These are phyloP conservation scores for Salvia splendens DNA, from an alignment of 257 asterid species.

Conservation along the genomic window DNA sequence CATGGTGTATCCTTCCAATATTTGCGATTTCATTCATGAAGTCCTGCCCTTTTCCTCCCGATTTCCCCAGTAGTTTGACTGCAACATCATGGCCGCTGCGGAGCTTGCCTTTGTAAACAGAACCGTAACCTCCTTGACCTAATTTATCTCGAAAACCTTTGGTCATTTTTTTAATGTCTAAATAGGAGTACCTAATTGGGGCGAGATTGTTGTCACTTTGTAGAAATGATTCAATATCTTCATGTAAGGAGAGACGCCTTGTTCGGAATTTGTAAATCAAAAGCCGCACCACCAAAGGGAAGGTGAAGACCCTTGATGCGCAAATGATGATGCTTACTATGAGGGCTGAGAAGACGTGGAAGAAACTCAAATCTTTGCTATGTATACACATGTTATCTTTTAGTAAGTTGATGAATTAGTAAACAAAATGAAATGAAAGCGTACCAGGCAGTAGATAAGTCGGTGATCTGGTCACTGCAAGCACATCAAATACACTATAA, in stretches of 20 bases:
- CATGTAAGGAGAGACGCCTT: constrained; percentile 28
- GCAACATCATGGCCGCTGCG: constrained; percentile 38
- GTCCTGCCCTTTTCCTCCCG: constrained; percentile 28
- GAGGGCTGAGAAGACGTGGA: not conserved
- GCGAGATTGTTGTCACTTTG: constrained; percentile 25
- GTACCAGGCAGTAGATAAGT: too few species aligned
- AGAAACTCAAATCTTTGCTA: too few species aligned
- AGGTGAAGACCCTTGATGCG: not conserved
- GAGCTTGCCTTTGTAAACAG: constrained; percentile 40
- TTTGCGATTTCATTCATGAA: constrained; percentile 42
- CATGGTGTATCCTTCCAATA: not conserved
- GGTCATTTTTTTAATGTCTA: constrained; percentile 33
- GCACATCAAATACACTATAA: too few species aligned
- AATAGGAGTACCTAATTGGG: constrained; percentile 41
- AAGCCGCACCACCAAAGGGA: not conserved
- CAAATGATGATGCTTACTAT: not conserved
- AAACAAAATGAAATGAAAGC: too few species aligned
- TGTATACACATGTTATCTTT: too few species aligned
- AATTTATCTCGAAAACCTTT: constrained; percentile 31
- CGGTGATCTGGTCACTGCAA: too few species aligned
- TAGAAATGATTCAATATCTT: constrained; percentile 23
- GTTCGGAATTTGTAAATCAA: constrained; percentile 24
- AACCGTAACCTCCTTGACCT: constrained; percentile 41
- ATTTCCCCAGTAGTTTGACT: constrained; percentile 33
- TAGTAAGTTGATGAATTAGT: too few species aligned